A percentile compares a stretch with the other conserved stretches of the same genome.
phyloP scores from a whole-genome alignment of 176 grass and related monocot species.

The Cenchrus fungigraminus region DNA sequence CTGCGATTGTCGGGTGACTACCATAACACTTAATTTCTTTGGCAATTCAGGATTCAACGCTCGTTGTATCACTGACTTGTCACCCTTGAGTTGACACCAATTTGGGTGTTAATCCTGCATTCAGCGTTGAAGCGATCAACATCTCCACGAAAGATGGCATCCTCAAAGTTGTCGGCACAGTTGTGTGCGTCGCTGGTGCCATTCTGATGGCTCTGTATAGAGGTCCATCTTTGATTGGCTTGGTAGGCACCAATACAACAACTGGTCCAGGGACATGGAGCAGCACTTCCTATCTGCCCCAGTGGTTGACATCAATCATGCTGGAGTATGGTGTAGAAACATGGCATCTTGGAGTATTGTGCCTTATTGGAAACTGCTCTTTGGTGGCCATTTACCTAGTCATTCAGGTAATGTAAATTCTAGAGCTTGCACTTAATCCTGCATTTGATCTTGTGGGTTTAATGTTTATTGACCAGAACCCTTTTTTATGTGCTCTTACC shows the following conservation, averaged over 20 bases:
- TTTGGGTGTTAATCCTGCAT: not conserved
- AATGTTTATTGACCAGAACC: not conserved
- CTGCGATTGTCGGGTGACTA: conserved; percentile 67
- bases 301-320: conserved; percentile 43
- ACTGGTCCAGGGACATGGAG: conserved; percentile 30
- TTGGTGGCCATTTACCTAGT: conserved; percentile 87
- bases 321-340: conserved; percentile 43
- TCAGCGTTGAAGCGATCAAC: conserved; percentile 66
- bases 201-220: conserved; percentile 79
- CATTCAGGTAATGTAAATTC: conserved; percentile 62
- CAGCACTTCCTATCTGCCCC: not conserved
- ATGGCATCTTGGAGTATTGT: conserved; percentile 80
- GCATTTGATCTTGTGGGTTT: not conserved
- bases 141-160: conserved; percentile 62
- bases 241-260: conserved; percentile 12
- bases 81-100: not conserved
- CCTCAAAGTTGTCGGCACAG: conserved; percentile 62
- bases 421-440: conserved; percentile 4
- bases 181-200: conserved; percentile 76
- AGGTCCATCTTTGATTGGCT: conserved; percentile 72
- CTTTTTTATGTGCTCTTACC: too few species aligned
- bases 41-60: conserved; percentile 1
- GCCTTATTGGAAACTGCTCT: conserved; percentile 85
- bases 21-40: not conserved
- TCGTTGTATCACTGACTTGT: not conserved